Conservation (phyloP, 2,329 filamentous ascomycete species). For the Ophiostoma perfectum region DNA sequence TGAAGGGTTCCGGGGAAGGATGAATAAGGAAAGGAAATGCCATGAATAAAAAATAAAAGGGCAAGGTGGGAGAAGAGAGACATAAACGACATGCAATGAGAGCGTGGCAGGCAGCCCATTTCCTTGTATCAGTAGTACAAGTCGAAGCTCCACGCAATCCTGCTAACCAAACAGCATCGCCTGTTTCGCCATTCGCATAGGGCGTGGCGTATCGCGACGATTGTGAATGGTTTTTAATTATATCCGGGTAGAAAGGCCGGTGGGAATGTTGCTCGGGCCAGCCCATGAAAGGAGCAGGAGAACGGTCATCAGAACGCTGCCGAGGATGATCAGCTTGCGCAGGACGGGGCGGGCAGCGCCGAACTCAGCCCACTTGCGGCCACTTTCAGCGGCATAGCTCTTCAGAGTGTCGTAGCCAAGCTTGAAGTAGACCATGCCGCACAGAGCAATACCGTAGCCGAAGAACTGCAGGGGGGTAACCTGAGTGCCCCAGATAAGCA, state of each 20-base stretch:
- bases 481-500: constrained; percentile 74
- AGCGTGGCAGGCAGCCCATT: not conserved
- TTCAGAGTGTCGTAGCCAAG: constrained; percentile 77
- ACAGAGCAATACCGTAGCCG: constrained; percentile 74
- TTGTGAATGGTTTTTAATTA: constrained; percentile 8
- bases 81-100: not conserved
- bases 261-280: constrained; percentile 22
- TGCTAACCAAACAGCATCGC: not conserved
- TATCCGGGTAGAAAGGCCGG: constrained; percentile 16
- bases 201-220: not conserved
- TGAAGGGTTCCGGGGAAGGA: not conserved
- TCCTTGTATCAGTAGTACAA: not conserved
- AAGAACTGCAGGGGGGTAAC: constrained; percentile 73
- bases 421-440: constrained; percentile 80
- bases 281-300: constrained; percentile 60
- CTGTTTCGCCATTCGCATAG: not conserved
- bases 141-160: not conserved
- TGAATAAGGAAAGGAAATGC: not conserved
- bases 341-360: constrained; percentile 69
- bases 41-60: not conserved
- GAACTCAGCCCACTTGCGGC: constrained; percentile 80
- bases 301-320: constrained; percentile 55
- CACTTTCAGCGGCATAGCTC: constrained; percentile 66
- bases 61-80: not conserved
- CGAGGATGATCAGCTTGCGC: constrained; percentile 71